Percentiles rank a stretch among this genome's conserved stretches.
These are phyloP conservation scores for Kwoniella botswanensis DNA, from an alignment of 768 basidiomycete genomes.

Conservation along the genomic window DNA sequence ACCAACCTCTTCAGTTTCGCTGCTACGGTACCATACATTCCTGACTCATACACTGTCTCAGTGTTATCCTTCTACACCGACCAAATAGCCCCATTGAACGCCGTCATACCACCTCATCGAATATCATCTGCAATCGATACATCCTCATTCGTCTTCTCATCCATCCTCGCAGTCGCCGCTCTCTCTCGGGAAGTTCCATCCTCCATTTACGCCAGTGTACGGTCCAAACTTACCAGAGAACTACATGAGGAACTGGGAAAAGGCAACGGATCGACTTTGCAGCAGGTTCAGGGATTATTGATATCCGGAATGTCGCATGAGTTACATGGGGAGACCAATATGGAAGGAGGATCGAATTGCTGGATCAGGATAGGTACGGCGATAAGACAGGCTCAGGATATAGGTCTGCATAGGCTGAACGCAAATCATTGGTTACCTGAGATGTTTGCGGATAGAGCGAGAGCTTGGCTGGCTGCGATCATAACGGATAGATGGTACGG, in stretches of 20 bases:
- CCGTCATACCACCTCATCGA: constrained; percentile 22
- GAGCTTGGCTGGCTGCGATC: constrained; percentile 20
- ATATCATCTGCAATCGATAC: not conserved
- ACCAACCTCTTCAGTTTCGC: no score
- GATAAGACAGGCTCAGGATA: constrained; percentile 26
- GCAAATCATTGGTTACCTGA: constrained; percentile 19
- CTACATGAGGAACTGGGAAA: constrained; percentile 5
- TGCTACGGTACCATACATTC: not conserved
- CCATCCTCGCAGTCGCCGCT: constrained; percentile 17
- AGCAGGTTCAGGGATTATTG: constrained; percentile 20
- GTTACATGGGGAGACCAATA: constrained; percentile 24
- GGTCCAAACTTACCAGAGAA: constrained; percentile 3
- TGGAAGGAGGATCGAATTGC: constrained; percentile 27
- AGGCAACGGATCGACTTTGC: constrained; percentile 16
- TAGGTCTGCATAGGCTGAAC: constrained; percentile 23
- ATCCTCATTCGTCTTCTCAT: constrained; percentile 13
- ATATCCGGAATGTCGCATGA: constrained; percentile 28
- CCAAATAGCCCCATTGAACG: constrained; percentile 18
- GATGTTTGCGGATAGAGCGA: constrained; percentile 22
- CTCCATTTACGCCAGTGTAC: constrained; percentile 13
- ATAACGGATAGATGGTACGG: constrained; percentile 26
- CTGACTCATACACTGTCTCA: not conserved
- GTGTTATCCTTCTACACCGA: constrained; percentile 19
- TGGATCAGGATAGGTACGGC: constrained; percentile 22
- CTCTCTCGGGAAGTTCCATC: constrained; percentile 19